Evolutionary conservation across 2,329 filamentous ascomycete species (phyloP).

Genomic region (Ceratocystis eucalypticola): DNA sequence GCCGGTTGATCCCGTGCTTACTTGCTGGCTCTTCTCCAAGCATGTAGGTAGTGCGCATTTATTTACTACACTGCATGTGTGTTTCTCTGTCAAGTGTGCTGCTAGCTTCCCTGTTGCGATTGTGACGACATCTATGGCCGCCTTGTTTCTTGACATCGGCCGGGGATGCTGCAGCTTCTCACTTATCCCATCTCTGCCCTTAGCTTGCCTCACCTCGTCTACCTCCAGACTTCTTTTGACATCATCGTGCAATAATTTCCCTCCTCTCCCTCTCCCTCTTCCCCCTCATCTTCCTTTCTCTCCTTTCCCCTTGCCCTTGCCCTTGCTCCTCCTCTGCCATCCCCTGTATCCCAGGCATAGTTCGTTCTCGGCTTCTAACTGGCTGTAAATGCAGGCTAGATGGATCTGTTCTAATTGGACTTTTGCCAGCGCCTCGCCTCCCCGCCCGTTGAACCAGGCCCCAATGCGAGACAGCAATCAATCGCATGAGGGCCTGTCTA

Average conservation of each 20-base stretch:
- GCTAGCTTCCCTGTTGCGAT: too few species aligned
- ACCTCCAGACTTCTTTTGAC: background rate
- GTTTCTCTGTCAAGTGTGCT: too few species aligned
- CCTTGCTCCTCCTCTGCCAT: background rate
- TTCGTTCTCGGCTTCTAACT: background rate
- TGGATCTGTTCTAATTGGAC: background rate
- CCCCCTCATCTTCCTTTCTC: background rate
- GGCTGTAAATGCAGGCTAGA: background rate
- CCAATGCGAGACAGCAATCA: background rate
- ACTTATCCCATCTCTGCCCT: background rate
- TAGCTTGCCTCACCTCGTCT: background rate
- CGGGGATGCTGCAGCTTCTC: background rate
- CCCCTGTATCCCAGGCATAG: background rate
- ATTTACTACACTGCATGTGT: too few species aligned
- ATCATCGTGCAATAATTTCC: conserved; percentile 1
- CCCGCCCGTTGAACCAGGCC: background rate
- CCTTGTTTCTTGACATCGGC: too few species aligned
- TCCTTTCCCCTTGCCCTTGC: background rate
- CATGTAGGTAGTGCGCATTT: background rate
- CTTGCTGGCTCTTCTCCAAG: background rate
- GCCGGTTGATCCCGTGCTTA: conserved; percentile 32
- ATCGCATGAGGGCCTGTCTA: background rate
- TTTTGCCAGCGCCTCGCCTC: too few species aligned
- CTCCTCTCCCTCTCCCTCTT: background rate
- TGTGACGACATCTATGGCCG: background rate